Evolutionary conservation across 805 yeast species (phyloP), one percentile per base, ranked within the genome.

Genomic region (Sugiyamaella americana): DNA sequence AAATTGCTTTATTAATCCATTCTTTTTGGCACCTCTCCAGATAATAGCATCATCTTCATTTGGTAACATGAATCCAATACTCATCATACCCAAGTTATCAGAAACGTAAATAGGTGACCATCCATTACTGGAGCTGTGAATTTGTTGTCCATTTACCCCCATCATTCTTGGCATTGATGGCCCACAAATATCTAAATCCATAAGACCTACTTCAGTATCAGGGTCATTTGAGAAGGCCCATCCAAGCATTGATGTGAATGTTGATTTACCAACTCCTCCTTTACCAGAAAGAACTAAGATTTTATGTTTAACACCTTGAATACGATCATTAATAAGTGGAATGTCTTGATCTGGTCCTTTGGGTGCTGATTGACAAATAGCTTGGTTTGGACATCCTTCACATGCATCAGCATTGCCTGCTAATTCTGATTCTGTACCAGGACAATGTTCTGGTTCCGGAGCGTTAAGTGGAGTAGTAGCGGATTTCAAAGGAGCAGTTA

Each of bases 21-120:
- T 88, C 67, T 93, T 93, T 69, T 93, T 93, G n/a, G 87, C 82
- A 3, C 98, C 98, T 59, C 98, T 74, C 98, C 98, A 93, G 37
- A 93, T 91, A 43, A 93, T 80, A 0, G 98, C 97, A 29, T 95
- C 80, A 63, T 91, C 97, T 24, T 80, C 80, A 59, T 86, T 87
- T 1, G 98, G 98, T 36, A 91, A 73, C 95, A 91, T 85, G 62
- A 84, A 93, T 37, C 89, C 94, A 43, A 93, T 91, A 41, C 95
- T 84, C 93, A 93, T 88, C 69, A 93, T 78, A 0, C 97, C 98
- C 50, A 93, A 69, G 64, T 93, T 93, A 60, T 93, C 98, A 8
- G 89, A 86, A 0, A 89, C 94, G 59, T 93, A 93, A 1, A 93
- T 96, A 0, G 99, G 98, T 0, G 95, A 80, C 95, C 96, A 88